Conservation (phyloP, 441 rosid genomes). For the Jatropha multifida region DNA sequence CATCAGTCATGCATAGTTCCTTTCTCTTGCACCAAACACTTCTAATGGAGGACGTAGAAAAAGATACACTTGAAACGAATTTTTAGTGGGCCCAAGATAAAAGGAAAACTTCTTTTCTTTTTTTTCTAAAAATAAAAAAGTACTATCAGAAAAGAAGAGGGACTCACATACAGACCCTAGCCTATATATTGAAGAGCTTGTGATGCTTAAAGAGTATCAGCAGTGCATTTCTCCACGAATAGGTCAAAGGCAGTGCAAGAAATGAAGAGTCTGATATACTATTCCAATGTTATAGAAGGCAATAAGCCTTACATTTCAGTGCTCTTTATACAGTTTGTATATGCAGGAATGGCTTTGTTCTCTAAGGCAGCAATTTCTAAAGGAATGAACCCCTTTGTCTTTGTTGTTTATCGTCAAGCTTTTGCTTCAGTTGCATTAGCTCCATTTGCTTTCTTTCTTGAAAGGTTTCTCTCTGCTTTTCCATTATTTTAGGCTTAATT, state of each 20-base stretch:
- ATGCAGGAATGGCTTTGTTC: constrained; percentile 81
- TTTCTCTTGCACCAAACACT: neutral
- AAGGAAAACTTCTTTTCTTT: neutral
- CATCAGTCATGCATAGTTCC: neutral
- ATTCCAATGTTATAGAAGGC: constrained; percentile 28
- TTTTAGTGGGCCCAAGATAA: constrained; percentile 2
- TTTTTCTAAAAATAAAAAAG: too few relatives aligned
- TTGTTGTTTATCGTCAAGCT: constrained; percentile 76
- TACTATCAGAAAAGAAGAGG: neutral
- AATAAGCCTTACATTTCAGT: constrained; percentile 59
- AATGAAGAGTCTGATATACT: constrained; percentile 32
- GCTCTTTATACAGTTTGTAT: constrained; percentile 55
- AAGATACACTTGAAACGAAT: neutral
- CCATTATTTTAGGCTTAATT: neutral
- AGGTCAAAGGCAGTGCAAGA: constrained; percentile 16
- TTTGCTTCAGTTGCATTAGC: constrained; percentile 55
- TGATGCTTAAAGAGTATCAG: neutral
- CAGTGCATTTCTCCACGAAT: neutral
- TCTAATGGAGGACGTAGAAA: neutral
- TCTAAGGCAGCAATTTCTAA: constrained; percentile 67
- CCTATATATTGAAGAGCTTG: constrained; percentile 24
- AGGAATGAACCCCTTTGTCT: constrained; percentile 76
- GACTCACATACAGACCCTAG: neutral
- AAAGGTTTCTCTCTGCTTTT: constrained; percentile 45
- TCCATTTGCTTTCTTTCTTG: constrained; percentile 69